Base-by-base conservation (phyloP, 129 eudicot genomes). In the Solidago caesia region DNA sequence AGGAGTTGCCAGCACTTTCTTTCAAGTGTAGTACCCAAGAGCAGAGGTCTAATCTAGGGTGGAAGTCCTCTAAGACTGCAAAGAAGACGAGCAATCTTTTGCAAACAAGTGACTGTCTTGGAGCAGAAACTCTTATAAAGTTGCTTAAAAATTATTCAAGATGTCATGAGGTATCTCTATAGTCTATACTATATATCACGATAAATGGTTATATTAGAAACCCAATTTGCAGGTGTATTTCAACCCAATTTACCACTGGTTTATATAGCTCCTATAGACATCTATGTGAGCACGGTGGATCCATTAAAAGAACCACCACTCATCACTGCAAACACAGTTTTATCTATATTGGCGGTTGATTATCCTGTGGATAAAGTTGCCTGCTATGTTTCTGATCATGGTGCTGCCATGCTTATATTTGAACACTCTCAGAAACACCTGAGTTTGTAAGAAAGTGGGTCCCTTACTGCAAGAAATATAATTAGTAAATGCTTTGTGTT, bases 21-120 rank as follows among this genome's bases (percentile, higher is more conserved):
- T 95, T 95, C 26, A 95, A 95, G 77, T 95, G 99, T 79, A 95
- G 97, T 77, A 95, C 99, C 27, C 99, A 95, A 71, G 91, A 95
- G 66, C 99, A 95, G 74, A 84, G 87, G 81, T 87, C 97, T 55
- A 91, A 95, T 76, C 76, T 95, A 46, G 94, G 96, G 13, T 91
- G 96, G 97, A 95, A 91, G 49, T 95, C 91, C 67, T 86, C 85
- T 9, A 89, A 89, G 76, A 45, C 87, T 73, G 83, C 82, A 71
- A 88, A 88, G 57, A 88, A 85, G 60, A 53, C 93, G 27, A 86
- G 83, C 84, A 84, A 78, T 83, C 84, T 82, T 72, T 79, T 91
- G 55, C 94, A 95, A 81, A 87, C 97, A 60, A 89, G 99, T 75
- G 99, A 95, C 44, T 95, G 97, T 78, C 96, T 95, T 70, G 99